Evolutionary conservation across 305 asterid species (phyloP), one percentile per base, ranked within the genome.

Genomic region (Fraxinus xanthoxyloides): DNA sequence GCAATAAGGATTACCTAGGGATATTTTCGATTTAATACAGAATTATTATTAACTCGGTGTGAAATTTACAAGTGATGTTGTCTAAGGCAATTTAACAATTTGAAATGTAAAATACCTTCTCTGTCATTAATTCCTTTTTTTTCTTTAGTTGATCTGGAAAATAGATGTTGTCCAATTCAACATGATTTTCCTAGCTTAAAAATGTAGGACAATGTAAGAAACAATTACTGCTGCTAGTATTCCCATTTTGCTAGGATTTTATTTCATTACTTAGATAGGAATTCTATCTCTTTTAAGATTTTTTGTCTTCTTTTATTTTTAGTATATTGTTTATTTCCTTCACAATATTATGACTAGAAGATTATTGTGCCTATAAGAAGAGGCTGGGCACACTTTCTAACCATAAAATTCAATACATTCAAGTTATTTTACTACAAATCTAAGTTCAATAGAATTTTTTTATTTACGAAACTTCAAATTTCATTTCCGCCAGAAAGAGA

Each of bases 121-220:
- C 48, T 15, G 72, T 19, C 38, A 30, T 36, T 72, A 77, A 77
- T 34, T 72, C 31, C 63, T 63, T 54, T 80, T 80, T 30, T 43
- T 36, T 35, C 70, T 77, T 76, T 56, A 72, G 75, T 13, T 19
- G 61, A 75, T 70, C 82, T 61, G 28, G 82, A 46, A 82, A 77
- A 65, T 67, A 19, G 36, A 75, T 67, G 82, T 34, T 61, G 59
- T 74, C 75, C 81, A 46, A 46, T 24, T 38, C 79, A 9, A 46
- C 3, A 8, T 63, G 30, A 43, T 48, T 30, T 65, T 56, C 56
- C 80, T 69, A 81, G 56, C 80, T 86, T 75, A 40, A 79, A 83
- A 77, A 65, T 9, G 73, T 65, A 65, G 35, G 73, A 24, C 73
- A 65, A 26, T 26, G 73, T 3, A 65, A 10, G 73, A 65, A 65